Evolutionary conservation across 192 early-diverging fungal species (phyloP).

Genomic region (Jimgerdemannia lactiflua): DNA sequence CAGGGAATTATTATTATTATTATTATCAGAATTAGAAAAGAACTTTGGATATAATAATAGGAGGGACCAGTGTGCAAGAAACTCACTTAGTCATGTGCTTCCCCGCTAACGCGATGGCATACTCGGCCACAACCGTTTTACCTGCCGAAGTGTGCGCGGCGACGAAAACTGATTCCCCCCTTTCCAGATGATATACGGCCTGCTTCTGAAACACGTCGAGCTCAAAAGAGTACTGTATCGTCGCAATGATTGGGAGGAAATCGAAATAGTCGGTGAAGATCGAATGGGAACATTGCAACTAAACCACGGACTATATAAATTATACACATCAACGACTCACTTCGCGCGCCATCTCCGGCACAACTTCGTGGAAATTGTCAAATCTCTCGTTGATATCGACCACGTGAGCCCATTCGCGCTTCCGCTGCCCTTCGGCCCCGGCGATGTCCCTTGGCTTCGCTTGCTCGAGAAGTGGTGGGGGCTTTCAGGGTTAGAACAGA

Average conservation of each 20-base stretch:
- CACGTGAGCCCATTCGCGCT: conserved; percentile 88
- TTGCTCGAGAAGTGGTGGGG: background rate
- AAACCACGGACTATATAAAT: conserved; percentile 6
- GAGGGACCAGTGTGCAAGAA: background rate
- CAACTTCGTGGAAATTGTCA: conserved; percentile 85
- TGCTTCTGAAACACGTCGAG: conserved; percentile 97
- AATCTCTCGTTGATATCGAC: conserved; percentile 86
- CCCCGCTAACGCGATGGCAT: conserved; percentile 90
- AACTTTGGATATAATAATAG: too few relatives aligned
- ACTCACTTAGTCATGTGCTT: conserved; percentile 87
- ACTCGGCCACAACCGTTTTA: conserved; percentile 98
- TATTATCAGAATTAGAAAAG: too few relatives aligned
- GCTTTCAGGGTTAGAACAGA: background rate
- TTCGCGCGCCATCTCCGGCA: conserved; percentile 83
- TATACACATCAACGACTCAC: conserved; percentile 26
- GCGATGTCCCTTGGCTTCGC: background rate
- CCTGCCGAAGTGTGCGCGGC: conserved; percentile 99
- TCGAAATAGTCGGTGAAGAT: background rate
- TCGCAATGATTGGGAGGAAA: background rate
- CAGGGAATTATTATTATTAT: background rate
- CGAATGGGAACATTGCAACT: background rate
- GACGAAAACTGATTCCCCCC: conserved; percentile 94
- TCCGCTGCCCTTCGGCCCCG: conserved; percentile 22
- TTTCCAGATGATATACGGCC: conserved; percentile 95
- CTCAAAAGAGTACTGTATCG: conserved; percentile 82